phyloP scores from a whole-genome alignment of 441 rosid genomes.

The Adansonia grandidieri region DNA sequence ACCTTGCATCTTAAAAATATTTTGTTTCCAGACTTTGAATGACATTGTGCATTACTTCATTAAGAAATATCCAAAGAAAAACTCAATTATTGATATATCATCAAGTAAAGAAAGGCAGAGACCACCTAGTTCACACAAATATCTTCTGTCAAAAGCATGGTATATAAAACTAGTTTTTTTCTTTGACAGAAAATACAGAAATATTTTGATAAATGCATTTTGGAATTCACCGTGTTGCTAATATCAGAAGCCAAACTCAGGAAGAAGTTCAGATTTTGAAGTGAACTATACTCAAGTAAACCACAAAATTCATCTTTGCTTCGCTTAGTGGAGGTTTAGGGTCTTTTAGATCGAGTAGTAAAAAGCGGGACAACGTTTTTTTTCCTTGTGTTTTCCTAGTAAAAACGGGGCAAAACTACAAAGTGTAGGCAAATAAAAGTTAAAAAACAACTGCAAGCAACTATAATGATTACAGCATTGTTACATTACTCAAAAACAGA shows the following conservation, averaged over 20 bases:
- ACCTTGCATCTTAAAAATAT: background rate
- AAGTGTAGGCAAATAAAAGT: background rate
- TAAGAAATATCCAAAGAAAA: background rate
- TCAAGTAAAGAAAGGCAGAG: background rate
- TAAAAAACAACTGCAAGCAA: background rate
- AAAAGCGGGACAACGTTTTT: background rate
- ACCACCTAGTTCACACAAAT: slow-evolving; percentile 4
- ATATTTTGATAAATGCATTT: background rate
- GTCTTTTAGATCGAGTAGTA: background rate
- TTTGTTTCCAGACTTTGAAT: background rate
- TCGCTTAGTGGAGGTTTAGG: slow-evolving; percentile 5
- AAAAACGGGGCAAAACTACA: background rate
- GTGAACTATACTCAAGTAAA: background rate
- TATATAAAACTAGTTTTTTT: background rate
- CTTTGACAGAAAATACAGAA: background rate
- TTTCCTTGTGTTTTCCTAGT: background rate
- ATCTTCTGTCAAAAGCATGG: slow-evolving; percentile 7
- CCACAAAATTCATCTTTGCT: background rate
- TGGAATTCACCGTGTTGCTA: background rate
- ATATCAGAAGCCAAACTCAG: slow-evolving; percentile 1
- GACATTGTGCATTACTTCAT: background rate
- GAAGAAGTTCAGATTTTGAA: background rate
- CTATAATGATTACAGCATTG: slow-evolving; percentile 1
- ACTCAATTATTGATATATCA: background rate
- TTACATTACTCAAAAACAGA: background rate